These are phyloP conservation scores for Chaetomium cochliodes DNA, from an alignment of 495 filamentous ascomycete genomes.

Conservation along the genomic window DNA sequence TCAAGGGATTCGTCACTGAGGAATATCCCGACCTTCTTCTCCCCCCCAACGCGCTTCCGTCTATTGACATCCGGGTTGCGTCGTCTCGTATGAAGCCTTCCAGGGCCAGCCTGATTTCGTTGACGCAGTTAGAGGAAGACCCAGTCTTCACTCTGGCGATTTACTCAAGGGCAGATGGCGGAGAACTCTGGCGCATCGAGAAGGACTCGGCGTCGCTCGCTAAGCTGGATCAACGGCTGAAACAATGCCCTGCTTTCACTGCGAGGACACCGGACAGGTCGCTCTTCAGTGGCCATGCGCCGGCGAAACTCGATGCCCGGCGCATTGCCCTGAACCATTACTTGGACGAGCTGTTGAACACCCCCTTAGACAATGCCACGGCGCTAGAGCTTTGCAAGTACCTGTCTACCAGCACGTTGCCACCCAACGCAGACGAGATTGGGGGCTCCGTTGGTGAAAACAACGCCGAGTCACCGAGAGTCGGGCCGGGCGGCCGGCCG, in stretches of 20 bases:
- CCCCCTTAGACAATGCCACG: conserved; percentile 71
- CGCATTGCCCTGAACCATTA: conserved; percentile 79
- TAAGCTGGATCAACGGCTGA: conserved; percentile 75
- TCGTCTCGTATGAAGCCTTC: conserved; percentile 91
- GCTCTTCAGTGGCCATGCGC: conserved; percentile 89
- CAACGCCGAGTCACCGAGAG: conserved; percentile 41
- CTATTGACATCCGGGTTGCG: conserved; percentile 78
- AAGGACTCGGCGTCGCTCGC: conserved; percentile 83
- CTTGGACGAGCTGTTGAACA: conserved; percentile 78
- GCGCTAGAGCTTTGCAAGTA: conserved; percentile 86
- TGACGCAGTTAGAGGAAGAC: conserved; percentile 75
- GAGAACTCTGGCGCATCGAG: conserved; percentile 88
- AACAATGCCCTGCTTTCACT: conserved; percentile 63
- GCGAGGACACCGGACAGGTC: conserved; percentile 75
- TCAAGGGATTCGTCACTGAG: conserved; percentile 69
- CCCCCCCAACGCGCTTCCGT: conserved; percentile 86
- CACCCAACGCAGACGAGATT: conserved; percentile 67
- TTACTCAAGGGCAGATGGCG: conserved; percentile 70
- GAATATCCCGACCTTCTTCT: conserved; percentile 80
- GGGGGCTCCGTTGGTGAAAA: conserved; percentile 47
- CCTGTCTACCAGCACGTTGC: conserved; percentile 80
- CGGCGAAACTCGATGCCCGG: conserved; percentile 88
- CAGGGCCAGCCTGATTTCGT: conserved; percentile 72
- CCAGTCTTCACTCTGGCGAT: conserved; percentile 91
- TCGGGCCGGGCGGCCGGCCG: conserved; percentile 61